Percentiles rank a stretch among this genome's conserved stretches.
Conservation (phyloP, 306 rosid genomes). For the Cicer pinnatifidum region DNA sequence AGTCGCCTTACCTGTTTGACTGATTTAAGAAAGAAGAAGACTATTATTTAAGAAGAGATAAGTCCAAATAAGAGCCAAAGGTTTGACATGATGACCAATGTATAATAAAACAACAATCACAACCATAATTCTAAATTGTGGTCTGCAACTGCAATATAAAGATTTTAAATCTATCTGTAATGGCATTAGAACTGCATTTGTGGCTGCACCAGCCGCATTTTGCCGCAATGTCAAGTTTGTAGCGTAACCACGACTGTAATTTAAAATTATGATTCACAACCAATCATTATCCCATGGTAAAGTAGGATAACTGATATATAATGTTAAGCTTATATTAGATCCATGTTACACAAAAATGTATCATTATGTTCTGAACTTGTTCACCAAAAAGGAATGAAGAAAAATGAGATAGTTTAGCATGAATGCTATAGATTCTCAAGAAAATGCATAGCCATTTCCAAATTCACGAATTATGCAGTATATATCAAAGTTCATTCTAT, state of each 20-base stretch:
- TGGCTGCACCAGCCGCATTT: too few relatives aligned
- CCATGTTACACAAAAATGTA: slow-evolving; percentile 2
- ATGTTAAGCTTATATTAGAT: slow-evolving; percentile 14
- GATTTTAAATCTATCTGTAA: too few relatives aligned
- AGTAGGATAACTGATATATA: not conserved
- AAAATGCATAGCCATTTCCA: slow-evolving; percentile 10
- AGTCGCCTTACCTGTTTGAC: slow-evolving; percentile 52
- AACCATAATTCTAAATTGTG: too few relatives aligned
- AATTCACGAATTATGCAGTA: slow-evolving; percentile 23
- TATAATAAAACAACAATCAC: not conserved
- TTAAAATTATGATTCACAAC: not conserved
- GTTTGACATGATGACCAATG: not conserved
- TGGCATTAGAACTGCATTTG: too few relatives aligned
- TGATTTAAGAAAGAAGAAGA: slow-evolving; percentile 45
- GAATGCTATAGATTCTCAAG: not conserved
- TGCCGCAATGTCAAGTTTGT: too few relatives aligned
- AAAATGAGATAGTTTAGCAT: not conserved
- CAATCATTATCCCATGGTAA: not conserved
- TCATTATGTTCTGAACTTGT: slow-evolving; percentile 16
- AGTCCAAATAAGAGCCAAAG: not conserved
- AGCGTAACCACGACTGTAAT: too few relatives aligned
- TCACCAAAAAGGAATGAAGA: not conserved
- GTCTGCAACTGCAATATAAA: too few relatives aligned
- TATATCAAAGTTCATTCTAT: slow-evolving; percentile 9
- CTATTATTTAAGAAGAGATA: slow-evolving; percentile 6